Evolutionary conservation across 169 alveolate genomes (phyloP).

Genomic region (Ichthyophthirius multifiliis): DNA sequence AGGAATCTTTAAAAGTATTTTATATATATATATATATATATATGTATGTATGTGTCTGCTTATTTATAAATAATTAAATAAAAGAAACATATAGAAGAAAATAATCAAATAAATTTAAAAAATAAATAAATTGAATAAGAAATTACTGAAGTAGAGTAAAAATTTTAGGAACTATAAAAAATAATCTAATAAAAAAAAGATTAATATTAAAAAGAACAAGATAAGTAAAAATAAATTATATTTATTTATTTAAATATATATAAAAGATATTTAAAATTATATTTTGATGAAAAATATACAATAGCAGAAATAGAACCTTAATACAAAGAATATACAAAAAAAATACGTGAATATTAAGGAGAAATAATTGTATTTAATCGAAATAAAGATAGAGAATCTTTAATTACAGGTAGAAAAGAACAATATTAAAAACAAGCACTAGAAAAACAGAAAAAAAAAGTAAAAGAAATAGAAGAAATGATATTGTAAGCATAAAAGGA

Average conservation of each 20-base stretch:
- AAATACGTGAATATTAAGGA: background rate
- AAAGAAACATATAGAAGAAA: background rate
- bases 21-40: background rate
- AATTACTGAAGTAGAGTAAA: background rate
- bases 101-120: background rate
- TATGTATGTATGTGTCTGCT: no score
- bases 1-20: background rate
- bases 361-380: slow-evolving; percentile 10
- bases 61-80: no score
- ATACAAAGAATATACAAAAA: background rate
- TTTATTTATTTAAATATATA: background rate
- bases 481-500: background rate
- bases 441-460: background rate
- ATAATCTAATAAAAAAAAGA: background rate
- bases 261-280: background rate
- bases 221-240: background rate
- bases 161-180: background rate
- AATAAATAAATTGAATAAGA: background rate
- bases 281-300: background rate
- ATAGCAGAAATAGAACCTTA: slow-evolving; percentile 10
- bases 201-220: background rate
- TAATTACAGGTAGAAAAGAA: slow-evolving; percentile 9
- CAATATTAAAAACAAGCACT: background rate
- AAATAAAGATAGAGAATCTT: slow-evolving; percentile 12
- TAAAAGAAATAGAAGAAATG: background rate